These are phyloP conservation scores for Ophiostoma angusticollis DNA, from an alignment of 2,329 filamentous ascomycete genomes.

Conservation along the genomic window DNA sequence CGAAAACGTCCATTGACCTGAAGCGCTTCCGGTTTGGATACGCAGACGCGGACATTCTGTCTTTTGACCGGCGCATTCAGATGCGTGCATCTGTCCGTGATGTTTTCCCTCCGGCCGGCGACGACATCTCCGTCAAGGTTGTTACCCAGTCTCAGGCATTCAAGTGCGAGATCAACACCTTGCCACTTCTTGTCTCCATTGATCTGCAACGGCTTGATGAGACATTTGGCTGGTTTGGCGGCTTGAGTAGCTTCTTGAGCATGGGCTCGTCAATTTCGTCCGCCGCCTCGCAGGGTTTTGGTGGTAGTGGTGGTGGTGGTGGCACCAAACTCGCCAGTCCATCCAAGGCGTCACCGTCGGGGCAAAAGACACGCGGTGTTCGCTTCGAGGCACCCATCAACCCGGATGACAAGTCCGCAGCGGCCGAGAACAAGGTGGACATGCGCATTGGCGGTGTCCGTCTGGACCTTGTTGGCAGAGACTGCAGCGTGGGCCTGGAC, in stretches of 20 bases:
- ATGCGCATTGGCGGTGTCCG: conserved; percentile 62
- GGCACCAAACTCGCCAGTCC: background rate
- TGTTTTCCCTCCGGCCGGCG: conserved; percentile 41
- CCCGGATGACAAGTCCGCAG: conserved; percentile 32
- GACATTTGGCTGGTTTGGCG: conserved; percentile 77
- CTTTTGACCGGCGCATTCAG: conserved; percentile 44
- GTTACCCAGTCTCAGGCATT: conserved; percentile 32
- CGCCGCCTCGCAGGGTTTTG: conserved; percentile 44
- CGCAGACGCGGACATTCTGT: conserved; percentile 47
- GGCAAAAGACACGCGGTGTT: conserved; percentile 40
- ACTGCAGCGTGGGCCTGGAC: conserved; percentile 60
- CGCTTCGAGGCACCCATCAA: conserved; percentile 38
- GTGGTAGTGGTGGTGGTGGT: conserved; percentile 20
- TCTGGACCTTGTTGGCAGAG: conserved; percentile 64
- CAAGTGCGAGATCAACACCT: conserved; percentile 55
- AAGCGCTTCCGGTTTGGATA: conserved; percentile 52
- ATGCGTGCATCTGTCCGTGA: conserved; percentile 48
- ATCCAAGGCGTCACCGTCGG: conserved; percentile 22
- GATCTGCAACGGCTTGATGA: conserved; percentile 76
- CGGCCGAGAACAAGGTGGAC: conserved; percentile 55
- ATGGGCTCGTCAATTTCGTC: conserved; percentile 75
- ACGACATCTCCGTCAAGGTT: conserved; percentile 45
- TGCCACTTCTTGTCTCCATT: conserved; percentile 63
- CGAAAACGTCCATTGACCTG: conserved; percentile 30
- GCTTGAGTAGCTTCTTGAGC: conserved; percentile 80